Conservation (phyloP, 495 filamentous ascomycete species). For the Neurospora sp. region DNA sequence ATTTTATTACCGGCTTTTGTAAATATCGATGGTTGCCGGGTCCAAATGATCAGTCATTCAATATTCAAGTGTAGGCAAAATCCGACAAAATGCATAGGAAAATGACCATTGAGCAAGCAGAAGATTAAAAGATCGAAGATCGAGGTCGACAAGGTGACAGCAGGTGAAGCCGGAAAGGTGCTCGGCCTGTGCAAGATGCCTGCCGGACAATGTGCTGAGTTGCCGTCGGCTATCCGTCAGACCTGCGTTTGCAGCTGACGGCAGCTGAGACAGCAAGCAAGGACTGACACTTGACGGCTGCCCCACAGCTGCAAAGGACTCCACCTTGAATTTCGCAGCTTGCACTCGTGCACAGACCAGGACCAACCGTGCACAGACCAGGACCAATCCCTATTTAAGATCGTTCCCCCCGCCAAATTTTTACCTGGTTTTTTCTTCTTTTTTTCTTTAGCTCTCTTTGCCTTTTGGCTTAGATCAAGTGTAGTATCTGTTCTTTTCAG, state of each 20-base stretch:
- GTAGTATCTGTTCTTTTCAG: constrained; percentile 99
- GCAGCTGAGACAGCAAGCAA: not conserved
- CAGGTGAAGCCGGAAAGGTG: not conserved
- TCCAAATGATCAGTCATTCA: not conserved
- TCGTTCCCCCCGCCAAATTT: not conserved
- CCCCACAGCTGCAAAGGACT: not conserved
- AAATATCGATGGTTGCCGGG: not conserved
- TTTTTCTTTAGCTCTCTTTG: constrained; percentile 29
- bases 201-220: not conserved
- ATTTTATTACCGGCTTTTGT: not conserved
- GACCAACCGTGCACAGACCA: constrained; percentile 4
- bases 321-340: not conserved
- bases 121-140: not conserved
- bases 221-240: not conserved
- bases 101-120: not conserved
- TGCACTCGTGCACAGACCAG: constrained; percentile 9
- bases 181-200: not conserved
- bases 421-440: constrained; percentile 8
- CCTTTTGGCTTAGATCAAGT: constrained; percentile 95
- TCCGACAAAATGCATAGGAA: not conserved
- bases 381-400: constrained; percentile 4
- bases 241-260: not conserved
- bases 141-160: not conserved
- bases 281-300: not conserved
- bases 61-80: not conserved